These are phyloP conservation scores for Tulasnella calospora DNA, from an alignment of 768 basidiomycete genomes.

Conservation along the genomic window DNA sequence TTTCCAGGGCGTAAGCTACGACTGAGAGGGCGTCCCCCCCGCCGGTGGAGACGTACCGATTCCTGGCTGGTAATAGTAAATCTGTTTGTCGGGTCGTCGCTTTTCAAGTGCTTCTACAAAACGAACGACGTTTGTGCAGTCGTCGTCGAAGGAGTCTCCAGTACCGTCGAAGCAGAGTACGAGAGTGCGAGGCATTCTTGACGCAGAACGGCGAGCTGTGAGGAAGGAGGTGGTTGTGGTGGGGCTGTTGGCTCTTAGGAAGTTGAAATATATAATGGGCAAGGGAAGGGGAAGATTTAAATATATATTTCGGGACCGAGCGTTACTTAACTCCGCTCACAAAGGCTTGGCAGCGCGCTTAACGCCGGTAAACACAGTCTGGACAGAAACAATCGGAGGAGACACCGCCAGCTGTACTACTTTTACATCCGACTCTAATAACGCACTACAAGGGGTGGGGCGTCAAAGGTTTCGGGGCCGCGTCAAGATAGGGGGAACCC, in stretches of 20 bases:
- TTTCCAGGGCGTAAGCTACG: constrained; percentile 33
- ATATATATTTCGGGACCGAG: not conserved
- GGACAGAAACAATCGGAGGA: not conserved
- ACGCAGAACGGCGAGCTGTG: constrained; percentile 25
- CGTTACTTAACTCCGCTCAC: not conserved
- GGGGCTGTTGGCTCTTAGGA: not conserved
- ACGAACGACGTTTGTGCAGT: constrained; percentile 64
- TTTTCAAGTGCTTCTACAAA: constrained; percentile 64
- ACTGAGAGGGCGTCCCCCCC: not conserved
- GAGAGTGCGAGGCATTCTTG: constrained; percentile 37
- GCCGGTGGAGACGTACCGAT: not conserved
- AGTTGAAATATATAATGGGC: too few species aligned
- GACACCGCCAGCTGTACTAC: too few species aligned
- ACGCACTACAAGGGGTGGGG: too few species aligned
- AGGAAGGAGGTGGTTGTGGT: not conserved
- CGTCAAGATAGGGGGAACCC: too few species aligned
- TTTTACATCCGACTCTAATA: too few species aligned
- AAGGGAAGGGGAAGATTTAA: not conserved
- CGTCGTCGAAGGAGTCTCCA: constrained; percentile 37
- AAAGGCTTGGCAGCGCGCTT: not conserved
- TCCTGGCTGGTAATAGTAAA: constrained; percentile 66
- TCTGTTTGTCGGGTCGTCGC: constrained; percentile 49
- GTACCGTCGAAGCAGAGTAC: constrained; percentile 66
- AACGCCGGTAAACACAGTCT: not conserved
- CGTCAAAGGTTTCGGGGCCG: too few species aligned